Conservation (phyloP, 345 rosid genomes). For the Citrus mangshanensis region DNA sequence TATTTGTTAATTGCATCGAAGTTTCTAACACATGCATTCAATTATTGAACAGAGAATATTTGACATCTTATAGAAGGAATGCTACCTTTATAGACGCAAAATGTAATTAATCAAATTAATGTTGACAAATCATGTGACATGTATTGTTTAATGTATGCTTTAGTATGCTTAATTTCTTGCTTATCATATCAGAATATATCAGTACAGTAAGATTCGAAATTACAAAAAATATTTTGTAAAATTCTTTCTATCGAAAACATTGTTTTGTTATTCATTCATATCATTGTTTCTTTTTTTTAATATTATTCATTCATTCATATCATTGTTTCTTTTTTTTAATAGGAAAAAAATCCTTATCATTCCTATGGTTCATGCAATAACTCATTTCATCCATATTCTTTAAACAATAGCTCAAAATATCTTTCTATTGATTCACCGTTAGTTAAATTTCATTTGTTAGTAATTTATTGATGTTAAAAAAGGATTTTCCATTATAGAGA, state of each 20-base stretch:
- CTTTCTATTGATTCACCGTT: no score
- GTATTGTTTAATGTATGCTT: not conserved
- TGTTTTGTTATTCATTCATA: no score
- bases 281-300: no score
- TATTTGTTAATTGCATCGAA: not conserved
- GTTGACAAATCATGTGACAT: not conserved
- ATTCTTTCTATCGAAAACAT: not conserved
- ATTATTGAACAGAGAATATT: not conserved
- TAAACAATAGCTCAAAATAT: no score
- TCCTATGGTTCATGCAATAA: no score
- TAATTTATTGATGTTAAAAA: no score
- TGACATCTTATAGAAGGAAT: not conserved
- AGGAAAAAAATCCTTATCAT: no score
- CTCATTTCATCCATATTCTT: no score
- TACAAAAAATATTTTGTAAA: not conserved
- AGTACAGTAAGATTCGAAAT: not conserved
- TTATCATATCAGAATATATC: not conserved
- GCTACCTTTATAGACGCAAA: not conserved
- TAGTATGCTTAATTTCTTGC: not conserved
- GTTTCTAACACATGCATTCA: not conserved
- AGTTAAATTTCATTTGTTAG: no score
- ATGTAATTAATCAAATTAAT: not conserved
- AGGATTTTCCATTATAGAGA: no score
- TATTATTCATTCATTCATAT: no score
- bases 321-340: no score